Percentiles rank a stretch among this genome's conserved stretches.
Conservation (phyloP, 202 grass and related monocot species). For the Setaria viridis region DNA sequence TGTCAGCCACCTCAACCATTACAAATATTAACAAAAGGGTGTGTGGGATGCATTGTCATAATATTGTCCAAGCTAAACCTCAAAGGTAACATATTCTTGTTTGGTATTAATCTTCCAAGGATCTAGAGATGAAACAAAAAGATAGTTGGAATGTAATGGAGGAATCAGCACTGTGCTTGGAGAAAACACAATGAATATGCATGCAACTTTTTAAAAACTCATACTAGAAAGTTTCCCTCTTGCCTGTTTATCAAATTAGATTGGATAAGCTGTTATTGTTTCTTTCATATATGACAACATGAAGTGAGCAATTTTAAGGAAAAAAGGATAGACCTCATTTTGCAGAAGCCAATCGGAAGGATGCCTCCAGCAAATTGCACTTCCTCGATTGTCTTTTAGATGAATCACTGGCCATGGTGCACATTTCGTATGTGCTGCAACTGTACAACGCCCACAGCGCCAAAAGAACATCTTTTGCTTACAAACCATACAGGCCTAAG, state of each 20-base stretch:
- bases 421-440: conserved; percentile 93
- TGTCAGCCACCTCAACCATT: conserved; percentile 85
- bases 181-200: conserved; percentile 20
- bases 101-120: conserved; percentile 28
- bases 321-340: conserved; percentile 88
- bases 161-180: background rate
- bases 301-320: conserved; percentile 44
- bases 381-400: conserved; percentile 63
- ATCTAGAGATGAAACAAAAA: conserved; percentile 42
- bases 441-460: conserved; percentile 90
- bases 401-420: conserved; percentile 79
- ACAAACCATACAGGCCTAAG: conserved; percentile 84
- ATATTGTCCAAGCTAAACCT: conserved; percentile 35
- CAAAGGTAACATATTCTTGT: conserved; percentile 31
- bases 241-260: conserved; percentile 25
- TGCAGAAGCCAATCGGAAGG: conserved; percentile 83
- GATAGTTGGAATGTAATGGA: conserved; percentile 20
- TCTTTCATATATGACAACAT: conserved; percentile 24
- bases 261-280: conserved; percentile 11
- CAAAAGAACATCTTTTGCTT: conserved; percentile 89
- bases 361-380: conserved; percentile 95
- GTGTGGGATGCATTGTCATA: conserved; percentile 29
- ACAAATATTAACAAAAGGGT: conserved; percentile 73
- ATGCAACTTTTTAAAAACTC: conserved; percentile 9
- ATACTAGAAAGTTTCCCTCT: conserved; percentile 8